Conservation (phyloP, 1,139 yeast species). For the Ogataea hybrid region DNA sequence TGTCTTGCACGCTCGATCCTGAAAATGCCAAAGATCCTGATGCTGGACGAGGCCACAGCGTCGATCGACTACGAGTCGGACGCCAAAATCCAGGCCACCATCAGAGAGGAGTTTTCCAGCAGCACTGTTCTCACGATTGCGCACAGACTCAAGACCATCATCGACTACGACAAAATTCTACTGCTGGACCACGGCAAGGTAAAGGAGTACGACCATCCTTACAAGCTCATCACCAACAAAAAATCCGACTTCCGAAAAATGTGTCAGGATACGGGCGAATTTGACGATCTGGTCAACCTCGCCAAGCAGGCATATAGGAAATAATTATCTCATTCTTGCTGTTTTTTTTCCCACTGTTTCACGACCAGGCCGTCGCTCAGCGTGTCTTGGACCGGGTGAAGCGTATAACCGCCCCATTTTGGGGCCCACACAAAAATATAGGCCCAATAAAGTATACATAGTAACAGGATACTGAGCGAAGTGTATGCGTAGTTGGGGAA, state of each 20-base stretch:
- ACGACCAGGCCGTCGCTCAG: conserved; percentile 50
- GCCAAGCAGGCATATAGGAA: conserved; percentile 53
- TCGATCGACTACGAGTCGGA: conserved; percentile 94
- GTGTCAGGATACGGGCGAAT: conserved; percentile 93
- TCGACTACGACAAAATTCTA: conserved; percentile 89
- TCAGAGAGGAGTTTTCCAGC: conserved; percentile 76
- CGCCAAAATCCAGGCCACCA: conserved; percentile 85
- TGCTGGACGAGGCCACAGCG: conserved; percentile 95
- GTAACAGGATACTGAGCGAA: conserved; percentile 27
- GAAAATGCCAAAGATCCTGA: conserved; percentile 79
- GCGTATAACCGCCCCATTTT: conserved; percentile 37
- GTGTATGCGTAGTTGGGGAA: conserved; percentile 36
- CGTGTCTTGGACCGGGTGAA: conserved; percentile 36
- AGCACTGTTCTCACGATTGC: conserved; percentile 95
- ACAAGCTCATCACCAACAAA: conserved; percentile 61
- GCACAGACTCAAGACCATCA: conserved; percentile 89
- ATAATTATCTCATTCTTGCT: neutral
- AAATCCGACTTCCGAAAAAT: conserved; percentile 74
- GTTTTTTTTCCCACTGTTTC: conserved; percentile 40
- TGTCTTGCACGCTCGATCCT: conserved; percentile 90
- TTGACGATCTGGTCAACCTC: conserved; percentile 67
- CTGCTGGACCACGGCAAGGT: conserved; percentile 95
- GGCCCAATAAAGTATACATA: conserved; percentile 49
- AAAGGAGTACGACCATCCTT: conserved; percentile 89
- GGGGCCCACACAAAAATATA: conserved; percentile 45